Evolutionary conservation across 1,284 basidiomycete genomes (phyloP).

Genomic region (Rhodofomes roseus): DNA sequence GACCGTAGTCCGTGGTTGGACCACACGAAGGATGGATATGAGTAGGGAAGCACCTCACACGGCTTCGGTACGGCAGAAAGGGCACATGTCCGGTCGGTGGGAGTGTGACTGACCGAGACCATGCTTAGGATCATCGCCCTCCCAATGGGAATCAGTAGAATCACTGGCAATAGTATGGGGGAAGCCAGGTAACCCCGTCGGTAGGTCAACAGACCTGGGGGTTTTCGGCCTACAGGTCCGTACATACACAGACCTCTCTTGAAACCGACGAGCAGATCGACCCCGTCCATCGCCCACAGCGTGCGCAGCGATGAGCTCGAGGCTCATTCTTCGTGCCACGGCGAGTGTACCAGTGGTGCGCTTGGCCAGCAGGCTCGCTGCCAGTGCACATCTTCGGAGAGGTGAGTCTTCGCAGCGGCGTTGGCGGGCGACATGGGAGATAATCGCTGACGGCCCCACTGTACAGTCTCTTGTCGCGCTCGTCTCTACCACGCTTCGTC

Average conservation of each 20-base stretch:
- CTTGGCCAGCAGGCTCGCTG: conserved; percentile 3
- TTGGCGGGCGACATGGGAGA: neutral
- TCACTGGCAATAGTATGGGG: neutral
- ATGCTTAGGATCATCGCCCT: conserved; percentile 7
- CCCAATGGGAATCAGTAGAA: conserved; percentile 1
- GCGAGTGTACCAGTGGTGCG: neutral
- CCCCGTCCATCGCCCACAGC: neutral
- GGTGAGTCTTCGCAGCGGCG: neutral
- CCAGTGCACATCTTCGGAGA: neutral
- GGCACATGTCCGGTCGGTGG: conserved; percentile 2
- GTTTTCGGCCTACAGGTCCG: neutral
- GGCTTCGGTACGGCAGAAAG: neutral
- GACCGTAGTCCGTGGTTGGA: neutral
- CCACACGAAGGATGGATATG: neutral
- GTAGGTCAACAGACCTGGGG: neutral
- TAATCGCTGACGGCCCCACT: neutral
- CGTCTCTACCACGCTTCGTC: conserved; percentile 23
- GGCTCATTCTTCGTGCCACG: conserved; percentile 1
- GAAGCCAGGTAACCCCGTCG: conserved; percentile 6
- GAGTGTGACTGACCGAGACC: conserved; percentile 5
- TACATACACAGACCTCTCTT: neutral
- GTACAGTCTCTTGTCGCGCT: conserved; percentile 20
- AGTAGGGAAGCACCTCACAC: neutral
- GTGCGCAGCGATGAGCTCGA: conserved; percentile 5
- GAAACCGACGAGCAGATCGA: neutral